Evolutionary conservation across 441 rosid genomes (phyloP), one percentile per base, ranked within the genome.

Genomic region (Populus tomentosa): DNA sequence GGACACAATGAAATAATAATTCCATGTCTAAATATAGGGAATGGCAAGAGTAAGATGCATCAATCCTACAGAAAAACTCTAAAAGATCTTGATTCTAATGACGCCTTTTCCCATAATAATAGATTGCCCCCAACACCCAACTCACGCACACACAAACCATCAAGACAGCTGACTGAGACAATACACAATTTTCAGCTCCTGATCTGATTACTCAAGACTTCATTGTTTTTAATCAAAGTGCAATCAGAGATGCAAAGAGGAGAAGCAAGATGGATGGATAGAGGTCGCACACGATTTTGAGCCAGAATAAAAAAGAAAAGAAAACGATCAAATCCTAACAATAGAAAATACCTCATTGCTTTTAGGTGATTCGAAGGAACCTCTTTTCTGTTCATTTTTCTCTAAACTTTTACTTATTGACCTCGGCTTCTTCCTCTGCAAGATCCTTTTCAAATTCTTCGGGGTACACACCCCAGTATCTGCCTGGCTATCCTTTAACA

Each of bases 301-400:
- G 14, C 9, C 16, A 28, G 35, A 64, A 30, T 7, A 9, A 38
- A 67, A 24, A 32, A 36, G 46, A 16, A 77, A 72, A 30, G 38
- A 14, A 23, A 32, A 68, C 16, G 10, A 28, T 16, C 61, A 20
- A 63, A 61, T 62, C 56, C 24, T 73, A 64, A 69, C 75, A 74
- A 7, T 21, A 65, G 56, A 56, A 38, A 11, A 35, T 85, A 91
- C 93, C 89, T 85, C 80, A 69, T 77, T 81, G 74, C 78, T 76
- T 73, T 79, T 75, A 65, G 75, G 85, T 59, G 86, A 83, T 66
- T n/a, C 76, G 10, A 36, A 23, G 20, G 87, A 77, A 74, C 71
- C 78, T 63, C 75, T 75, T 70, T 77, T 46, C 14, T 33, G 77
- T 50, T 69, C 82, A 79, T 65, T 82, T 85, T 71, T 81, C 80